phyloP scores from a whole-genome alignment of 495 filamentous ascomycete genomes.

The Astrothelium subdiscretum region DNA sequence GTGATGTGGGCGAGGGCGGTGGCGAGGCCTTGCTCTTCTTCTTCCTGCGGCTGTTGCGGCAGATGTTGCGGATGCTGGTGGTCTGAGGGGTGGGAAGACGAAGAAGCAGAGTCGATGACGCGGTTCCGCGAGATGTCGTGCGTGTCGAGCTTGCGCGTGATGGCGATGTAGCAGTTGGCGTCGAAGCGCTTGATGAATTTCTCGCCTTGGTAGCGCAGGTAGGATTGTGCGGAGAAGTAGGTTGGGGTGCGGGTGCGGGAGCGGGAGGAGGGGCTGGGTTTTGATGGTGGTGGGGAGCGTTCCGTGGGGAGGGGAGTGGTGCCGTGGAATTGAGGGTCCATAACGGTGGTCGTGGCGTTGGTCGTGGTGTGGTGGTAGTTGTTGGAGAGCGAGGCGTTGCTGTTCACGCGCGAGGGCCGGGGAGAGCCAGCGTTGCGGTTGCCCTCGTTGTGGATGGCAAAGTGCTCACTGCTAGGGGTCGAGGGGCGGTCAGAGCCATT shows the following conservation, averaged over 20 bases:
- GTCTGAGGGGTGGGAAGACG: no score
- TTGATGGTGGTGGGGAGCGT: slow-evolving; percentile 18
- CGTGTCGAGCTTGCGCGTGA: slow-evolving; percentile 97
- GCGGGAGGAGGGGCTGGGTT: slow-evolving; percentile 19
- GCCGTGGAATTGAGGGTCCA: slow-evolving; percentile 72
- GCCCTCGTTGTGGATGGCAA: slow-evolving; percentile 92
- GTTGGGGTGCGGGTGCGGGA: slow-evolving; percentile 50
- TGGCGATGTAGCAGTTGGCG: slow-evolving; percentile 97
- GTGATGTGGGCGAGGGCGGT: slow-evolving; percentile 69
- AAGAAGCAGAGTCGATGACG: slow-evolving; percentile 23
- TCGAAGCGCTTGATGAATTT: slow-evolving; percentile 98
- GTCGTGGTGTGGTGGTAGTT: slow-evolving; percentile 12
- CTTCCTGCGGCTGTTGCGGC: no score
- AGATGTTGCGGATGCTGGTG: no score
- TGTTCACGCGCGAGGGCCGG: slow-evolving; percentile 29
- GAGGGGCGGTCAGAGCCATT: slow-evolving; percentile 50
- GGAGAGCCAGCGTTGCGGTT: slow-evolving; percentile 48
- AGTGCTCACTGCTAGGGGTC: slow-evolving; percentile 70
- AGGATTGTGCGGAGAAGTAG: slow-evolving; percentile 94
- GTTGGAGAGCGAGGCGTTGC: slow-evolving; percentile 18
- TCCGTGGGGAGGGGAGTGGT: slow-evolving; percentile 35
- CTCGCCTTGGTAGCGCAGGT: slow-evolving; percentile 91
- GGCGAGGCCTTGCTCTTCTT: slow-evolving; percentile 35
- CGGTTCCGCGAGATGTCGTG: slow-evolving; percentile 81
- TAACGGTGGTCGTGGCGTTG: slow-evolving; percentile 27